These are phyloP conservation scores for Skeletonema tropicum DNA, from an alignment of 108 stramenopile species.

Conservation along the genomic window DNA sequence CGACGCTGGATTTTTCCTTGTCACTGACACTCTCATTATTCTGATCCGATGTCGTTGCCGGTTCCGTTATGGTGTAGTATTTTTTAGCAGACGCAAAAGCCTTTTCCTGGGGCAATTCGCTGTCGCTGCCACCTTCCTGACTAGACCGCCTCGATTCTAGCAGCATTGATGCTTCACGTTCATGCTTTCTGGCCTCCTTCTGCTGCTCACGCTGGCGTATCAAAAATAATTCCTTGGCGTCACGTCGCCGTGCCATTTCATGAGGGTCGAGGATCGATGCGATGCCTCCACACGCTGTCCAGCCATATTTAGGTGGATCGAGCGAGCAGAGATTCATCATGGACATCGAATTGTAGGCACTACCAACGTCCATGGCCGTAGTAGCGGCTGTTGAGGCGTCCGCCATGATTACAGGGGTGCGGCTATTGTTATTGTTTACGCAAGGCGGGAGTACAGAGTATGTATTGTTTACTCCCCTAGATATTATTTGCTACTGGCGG, in stretches of 20 bases:
- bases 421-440: no score
- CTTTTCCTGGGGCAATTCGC: neutral
- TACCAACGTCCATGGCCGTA: neutral
- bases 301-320: slow-evolving; percentile 83
- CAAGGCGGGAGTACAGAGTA: no score
- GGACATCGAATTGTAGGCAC: slow-evolving; percentile 9
- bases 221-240: slow-evolving; percentile 20
- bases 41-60: neutral
- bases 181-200: neutral
- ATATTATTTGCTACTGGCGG: no score
- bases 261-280: slow-evolving; percentile 71
- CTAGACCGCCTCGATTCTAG: neutral
- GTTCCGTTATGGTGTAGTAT: slow-evolving; percentile 3
- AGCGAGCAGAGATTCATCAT: slow-evolving; percentile 55
- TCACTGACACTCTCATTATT: neutral
- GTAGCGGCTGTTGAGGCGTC: neutral
- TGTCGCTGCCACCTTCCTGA: slow-evolving; percentile 12
- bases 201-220: slow-evolving; percentile 10
- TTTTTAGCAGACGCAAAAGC: neutral
- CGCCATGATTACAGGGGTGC: no score
- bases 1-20: neutral
- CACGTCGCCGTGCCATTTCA: slow-evolving; percentile 41
- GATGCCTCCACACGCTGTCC: slow-evolving; percentile 78
- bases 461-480: no score
- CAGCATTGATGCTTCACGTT: neutral